Evolutionary conservation across 768 basidiomycete species (phyloP).

Genomic region (Lentinula boryana): DNA sequence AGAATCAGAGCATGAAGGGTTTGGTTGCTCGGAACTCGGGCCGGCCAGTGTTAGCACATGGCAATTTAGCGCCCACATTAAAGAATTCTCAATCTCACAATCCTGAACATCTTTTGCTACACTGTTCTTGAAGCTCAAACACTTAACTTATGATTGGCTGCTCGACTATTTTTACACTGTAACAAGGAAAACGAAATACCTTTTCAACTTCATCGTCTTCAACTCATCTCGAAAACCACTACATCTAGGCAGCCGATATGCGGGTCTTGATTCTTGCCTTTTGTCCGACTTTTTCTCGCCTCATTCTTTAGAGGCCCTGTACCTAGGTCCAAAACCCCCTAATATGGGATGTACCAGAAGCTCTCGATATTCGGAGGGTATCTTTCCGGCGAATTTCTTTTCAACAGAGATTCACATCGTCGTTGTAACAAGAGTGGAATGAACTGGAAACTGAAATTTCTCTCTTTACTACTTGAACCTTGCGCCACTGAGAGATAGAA

Average conservation of each 20-base stretch:
- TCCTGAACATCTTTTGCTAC: no score
- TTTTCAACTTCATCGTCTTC: no score
- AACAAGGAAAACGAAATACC: no score
- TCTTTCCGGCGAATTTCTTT: not conserved
- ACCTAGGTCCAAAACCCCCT: not conserved
- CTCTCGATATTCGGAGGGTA: not conserved
- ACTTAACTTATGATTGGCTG: no score
- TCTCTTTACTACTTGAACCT: not conserved
- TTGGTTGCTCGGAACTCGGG: no score
- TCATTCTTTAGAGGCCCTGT: not conserved
- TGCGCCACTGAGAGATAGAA: not conserved
- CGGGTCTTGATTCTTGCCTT: not conserved
- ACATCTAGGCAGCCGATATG: not conserved
- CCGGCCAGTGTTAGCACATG: no score
- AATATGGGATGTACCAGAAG: not conserved
- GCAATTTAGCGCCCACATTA: no score
- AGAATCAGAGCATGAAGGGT: no score
- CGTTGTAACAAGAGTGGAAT: not conserved
- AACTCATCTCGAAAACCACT: not conserved
- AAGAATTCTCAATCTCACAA: no score
- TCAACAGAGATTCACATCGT: not conserved
- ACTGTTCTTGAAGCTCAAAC: no score
- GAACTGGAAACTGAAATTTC: not conserved
- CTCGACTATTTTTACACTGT: no score
- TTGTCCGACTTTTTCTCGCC: conserved; percentile 2